Conservation (phyloP, 2,329 filamentous ascomycete species). For the Raffaelea deltoideospora region DNA sequence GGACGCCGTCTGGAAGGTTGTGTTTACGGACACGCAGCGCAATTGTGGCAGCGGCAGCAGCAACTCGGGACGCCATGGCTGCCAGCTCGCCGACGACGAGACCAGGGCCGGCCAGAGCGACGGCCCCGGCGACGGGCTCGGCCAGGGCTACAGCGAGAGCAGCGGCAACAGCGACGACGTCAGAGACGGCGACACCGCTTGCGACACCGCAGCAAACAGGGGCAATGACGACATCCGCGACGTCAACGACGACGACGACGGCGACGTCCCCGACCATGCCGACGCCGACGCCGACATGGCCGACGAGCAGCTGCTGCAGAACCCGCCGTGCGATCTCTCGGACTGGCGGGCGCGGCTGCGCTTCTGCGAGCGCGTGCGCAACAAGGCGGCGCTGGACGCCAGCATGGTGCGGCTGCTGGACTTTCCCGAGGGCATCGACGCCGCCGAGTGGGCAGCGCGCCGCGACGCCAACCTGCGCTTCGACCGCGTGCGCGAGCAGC, state of each 20-base stretch:
- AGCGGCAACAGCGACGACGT: too few species aligned
- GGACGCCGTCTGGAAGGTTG: too few species aligned
- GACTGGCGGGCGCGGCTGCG: conserved; percentile 10
- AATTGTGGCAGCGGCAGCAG: too few species aligned
- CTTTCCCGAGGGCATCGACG: conserved; percentile 5
- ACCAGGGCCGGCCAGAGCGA: too few species aligned
- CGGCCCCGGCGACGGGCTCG: too few species aligned
- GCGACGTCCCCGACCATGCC: neutral
- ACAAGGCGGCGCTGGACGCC: conserved; percentile 8
- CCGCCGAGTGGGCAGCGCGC: conserved; percentile 6
- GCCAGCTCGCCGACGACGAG: too few species aligned
- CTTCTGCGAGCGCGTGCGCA: conserved; percentile 7
- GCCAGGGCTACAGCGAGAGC: too few species aligned
- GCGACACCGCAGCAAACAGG: neutral
- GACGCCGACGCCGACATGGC: neutral
- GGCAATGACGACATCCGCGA: neutral
- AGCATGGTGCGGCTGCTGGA: conserved; percentile 9
- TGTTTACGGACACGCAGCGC: too few species aligned
- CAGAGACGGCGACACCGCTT: neutral
- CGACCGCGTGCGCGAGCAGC: conserved; percentile 10
- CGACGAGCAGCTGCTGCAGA: too few species aligned
- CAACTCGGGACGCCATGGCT: too few species aligned
- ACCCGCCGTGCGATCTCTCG: conserved; percentile 2
- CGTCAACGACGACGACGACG: neutral
- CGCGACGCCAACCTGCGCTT: conserved; percentile 9